Base-by-base conservation (phyloP, 352 stramenopile genomes). In the Nothophytophthora sp. region DNA sequence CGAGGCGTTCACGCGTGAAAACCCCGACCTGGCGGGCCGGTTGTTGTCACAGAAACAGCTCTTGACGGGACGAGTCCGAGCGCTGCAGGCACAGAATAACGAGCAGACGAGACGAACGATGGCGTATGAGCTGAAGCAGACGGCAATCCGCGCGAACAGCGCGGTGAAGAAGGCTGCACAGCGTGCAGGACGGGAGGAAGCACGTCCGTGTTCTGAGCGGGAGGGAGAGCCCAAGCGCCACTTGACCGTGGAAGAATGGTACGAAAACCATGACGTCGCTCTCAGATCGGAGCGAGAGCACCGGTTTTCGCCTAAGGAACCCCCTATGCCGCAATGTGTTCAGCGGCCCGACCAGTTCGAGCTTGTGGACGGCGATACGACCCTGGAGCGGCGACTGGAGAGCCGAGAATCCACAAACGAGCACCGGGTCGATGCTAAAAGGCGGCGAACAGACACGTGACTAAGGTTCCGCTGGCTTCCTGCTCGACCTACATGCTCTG, bases 261-360 rank as follows among this genome's bases (percentile, higher is more conserved):
- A n/a, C n/a, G n/a, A n/a, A n/a, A n/a, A n/a, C n/a, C n/a, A n/a
- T n/a, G n/a, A n/a, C n/a, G n/a, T n/a, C n/a, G n/a, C n/a, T n/a
- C n/a, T n/a, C n/a, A n/a, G n/a, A n/a, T n/a, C n/a, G n/a, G n/a
- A 34, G 33, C 20, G 15, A 33, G 13, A 24, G 32, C 50, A 51
- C 5, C n/a, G 16, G 35, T 10, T 5, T 44, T 51, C 50, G 9
- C 6, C 34, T 9, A 4, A 51, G 22, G 11, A 55, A 19, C 39
- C 40, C 18, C 25, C 12, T 2, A 39, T 3, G 2, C 36, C 23
- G 13, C 42, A 37, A 20, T 43, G 12, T 20, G 24, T 42, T 16
- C 41, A 41, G 11, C 60, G 49, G 49, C 15, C 55, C 2, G 15
- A 51, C 19, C 48, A 64, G 47, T 64, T 60, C 32, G 55, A 60